Evolutionary conservation across 176 grass and related monocot genomes (phyloP).

Genomic region (Avena atlantica): DNA sequence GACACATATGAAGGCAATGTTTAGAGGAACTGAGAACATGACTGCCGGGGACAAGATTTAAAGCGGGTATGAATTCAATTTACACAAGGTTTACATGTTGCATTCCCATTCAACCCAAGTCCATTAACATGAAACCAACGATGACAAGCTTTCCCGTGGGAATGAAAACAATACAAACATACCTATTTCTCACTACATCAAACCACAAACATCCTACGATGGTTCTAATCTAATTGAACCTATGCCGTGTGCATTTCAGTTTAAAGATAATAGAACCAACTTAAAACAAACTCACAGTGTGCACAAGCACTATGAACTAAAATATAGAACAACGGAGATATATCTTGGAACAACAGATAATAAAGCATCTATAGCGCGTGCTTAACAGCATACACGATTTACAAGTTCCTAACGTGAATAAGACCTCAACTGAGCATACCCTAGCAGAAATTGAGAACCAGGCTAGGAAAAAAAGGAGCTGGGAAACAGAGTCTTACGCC

Average conservation of each 20-base stretch:
- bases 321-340: neutral
- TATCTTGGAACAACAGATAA: neutral
- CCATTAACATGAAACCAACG: too few species aligned
- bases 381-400: neutral
- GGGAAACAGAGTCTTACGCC: slow-evolving; percentile 45
- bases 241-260: neutral
- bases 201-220: neutral
- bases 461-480: neutral
- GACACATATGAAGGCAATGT: neutral
- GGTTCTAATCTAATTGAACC: neutral
- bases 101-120: too few species aligned
- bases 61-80: too few species aligned
- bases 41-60: too few species aligned
- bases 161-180: neutral
- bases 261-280: neutral
- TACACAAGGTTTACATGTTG: too few species aligned
- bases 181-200: neutral
- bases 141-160: too few species aligned
- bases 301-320: neutral
- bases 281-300: slow-evolving; percentile 21
- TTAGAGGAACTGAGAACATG: neutral
- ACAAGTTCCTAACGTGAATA: neutral
- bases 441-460: neutral
- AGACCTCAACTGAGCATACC: slow-evolving; percentile 26
- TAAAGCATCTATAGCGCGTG: neutral